These are phyloP conservation scores for Blastobotrys aristatus DNA, from an alignment of 1,139 yeast genomes.

Conservation along the genomic window DNA sequence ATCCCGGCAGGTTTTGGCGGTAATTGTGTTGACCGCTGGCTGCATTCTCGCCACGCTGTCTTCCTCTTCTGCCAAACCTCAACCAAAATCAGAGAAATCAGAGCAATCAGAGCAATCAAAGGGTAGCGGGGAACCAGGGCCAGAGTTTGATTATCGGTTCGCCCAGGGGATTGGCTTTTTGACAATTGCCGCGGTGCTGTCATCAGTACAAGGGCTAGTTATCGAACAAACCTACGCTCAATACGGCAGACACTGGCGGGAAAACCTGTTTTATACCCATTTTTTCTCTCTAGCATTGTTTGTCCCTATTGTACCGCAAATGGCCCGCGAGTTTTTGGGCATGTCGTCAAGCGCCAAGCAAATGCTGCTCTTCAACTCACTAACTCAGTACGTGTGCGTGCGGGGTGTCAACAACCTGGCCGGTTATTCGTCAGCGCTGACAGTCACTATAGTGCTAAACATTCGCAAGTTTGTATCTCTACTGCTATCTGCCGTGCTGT, in stretches of 20 bases:
- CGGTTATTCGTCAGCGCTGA: conserved; percentile 52
- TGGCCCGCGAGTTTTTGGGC: conserved; percentile 16
- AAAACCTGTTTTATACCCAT: conserved; percentile 57
- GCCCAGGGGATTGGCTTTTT: conserved; percentile 44
- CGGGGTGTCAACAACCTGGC: conserved; percentile 63
- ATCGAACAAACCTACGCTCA: conserved; percentile 46
- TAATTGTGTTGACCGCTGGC: conserved; percentile 51
- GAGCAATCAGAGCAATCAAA: background rate
- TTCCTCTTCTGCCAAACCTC: conserved; percentile 12
- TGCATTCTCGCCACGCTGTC: conserved; percentile 46
- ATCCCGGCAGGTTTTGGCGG: conserved; percentile 45
- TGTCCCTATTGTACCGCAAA: conserved; percentile 30
- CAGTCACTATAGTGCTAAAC: conserved; percentile 55
- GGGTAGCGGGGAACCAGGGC: background rate
- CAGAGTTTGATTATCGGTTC: conserved; percentile 1
- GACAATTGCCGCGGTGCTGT: conserved; percentile 44
- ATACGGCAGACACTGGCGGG: conserved; percentile 59
- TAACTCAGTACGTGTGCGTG: conserved; percentile 61
- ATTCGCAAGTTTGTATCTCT: conserved; percentile 59
- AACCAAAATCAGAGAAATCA: too few species aligned
- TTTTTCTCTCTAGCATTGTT: conserved; percentile 55
- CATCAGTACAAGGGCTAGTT: conserved; percentile 52
- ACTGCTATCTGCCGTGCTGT: conserved; percentile 47
- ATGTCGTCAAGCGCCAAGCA: conserved; percentile 7
- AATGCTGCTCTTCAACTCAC: conserved; percentile 42